A percentile compares a stretch with the other conserved stretches of the same genome.
These are phyloP conservation scores for Cytospora mali DNA, from an alignment of 2,329 filamentous ascomycete species.

Conservation along the genomic window DNA sequence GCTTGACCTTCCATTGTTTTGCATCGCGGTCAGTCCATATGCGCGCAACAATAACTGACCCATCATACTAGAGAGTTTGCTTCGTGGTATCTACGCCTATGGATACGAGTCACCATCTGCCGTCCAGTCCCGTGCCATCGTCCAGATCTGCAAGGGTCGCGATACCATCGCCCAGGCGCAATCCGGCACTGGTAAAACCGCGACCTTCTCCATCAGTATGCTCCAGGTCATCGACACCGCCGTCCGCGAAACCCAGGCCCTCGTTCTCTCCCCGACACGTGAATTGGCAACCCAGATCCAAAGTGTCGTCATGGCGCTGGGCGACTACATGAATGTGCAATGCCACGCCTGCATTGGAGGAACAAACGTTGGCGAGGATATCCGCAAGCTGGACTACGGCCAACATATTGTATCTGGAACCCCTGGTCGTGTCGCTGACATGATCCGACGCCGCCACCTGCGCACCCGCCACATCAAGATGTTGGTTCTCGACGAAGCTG, in stretches of 20 bases:
- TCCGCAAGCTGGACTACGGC: conserved; percentile 94
- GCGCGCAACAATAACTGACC: conserved; percentile 21
- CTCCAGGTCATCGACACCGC: conserved; percentile 97
- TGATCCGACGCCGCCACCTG: conserved; percentile 97
- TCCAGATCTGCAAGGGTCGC: conserved; percentile 98
- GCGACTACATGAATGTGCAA: conserved; percentile 99
- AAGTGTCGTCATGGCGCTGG: conserved; percentile 97
- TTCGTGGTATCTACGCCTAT: conserved; percentile 97
- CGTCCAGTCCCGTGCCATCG: conserved; percentile 96
- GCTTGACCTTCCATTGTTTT: conserved; percentile 25
- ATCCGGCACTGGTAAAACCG: conserved; percentile 99
- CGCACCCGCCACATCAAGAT: conserved; percentile 99
- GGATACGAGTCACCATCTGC: conserved; percentile 98
- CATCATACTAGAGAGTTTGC: conserved; percentile 69
- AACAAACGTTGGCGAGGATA: conserved; percentile 97
- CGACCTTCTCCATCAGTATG: conserved; percentile 98
- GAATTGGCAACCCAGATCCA: conserved; percentile 99
- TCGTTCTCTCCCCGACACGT: conserved; percentile 96
- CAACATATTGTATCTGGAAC: conserved; percentile 98
- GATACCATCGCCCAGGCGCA: conserved; percentile 98
- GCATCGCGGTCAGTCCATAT: neutral
- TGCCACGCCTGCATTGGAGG: conserved; percentile 99
- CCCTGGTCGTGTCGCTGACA: conserved; percentile 97
- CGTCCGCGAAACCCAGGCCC: conserved; percentile 95
- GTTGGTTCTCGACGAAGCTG: conserved; percentile 98